Base-by-base conservation (phyloP, 2,329 filamentous ascomycete species). In the Aspergillus fumigatus region DNA sequence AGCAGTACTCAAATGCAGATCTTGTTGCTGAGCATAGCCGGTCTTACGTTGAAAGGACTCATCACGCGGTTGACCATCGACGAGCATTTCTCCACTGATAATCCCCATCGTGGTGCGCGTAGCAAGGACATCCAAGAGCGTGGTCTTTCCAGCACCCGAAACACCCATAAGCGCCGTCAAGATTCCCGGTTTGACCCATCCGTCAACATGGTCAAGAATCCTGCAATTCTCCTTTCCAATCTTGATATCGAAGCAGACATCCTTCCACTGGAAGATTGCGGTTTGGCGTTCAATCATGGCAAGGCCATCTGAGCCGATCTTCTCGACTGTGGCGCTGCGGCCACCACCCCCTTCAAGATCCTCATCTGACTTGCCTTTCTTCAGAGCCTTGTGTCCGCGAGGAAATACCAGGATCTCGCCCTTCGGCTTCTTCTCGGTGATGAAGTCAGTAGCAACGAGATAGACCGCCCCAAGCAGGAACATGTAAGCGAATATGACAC, bases 1-100 rank as follows among this genome's bases (percentile, higher is more conserved):
- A 0, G 87, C 86, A 0, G 90, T 94, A 40, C 86, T 80, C 27
- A 94, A 78, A 70, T 96, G 92, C 7, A 96, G 80, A 81, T 89
- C 84, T 69, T 88, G 84, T 56, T 88, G 85, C 61, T 88, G 84
- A 0, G 86, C 84, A 57, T 88, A 88, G 2, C 85, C 85, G 0
- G 83, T 86, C 64, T 84, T 84, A 3, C 84, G 78, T 54, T 86
- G 84, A 61, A 88, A 88, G 52, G 79, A 81, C 1, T 75, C 71
- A 62, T 83, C 80, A 1, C 81, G 73, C 0, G 78, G 77, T 55
- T 74, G 79, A 7, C 85, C 85, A 58, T 87, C 84, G 10, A 88
- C 84, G 10, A 87, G 71, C 79, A 87, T 86, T 52, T 86, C 81
- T 21, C 85, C 85, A 0, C 82, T 84, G 11, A 88, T 79, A 0